A percentile compares a stretch with the other conserved stretches of the same genome.
Evolutionary conservation across 2,329 filamentous ascomycete genomes (phyloP).

Genomic region (Aureobasidium sp.): DNA sequence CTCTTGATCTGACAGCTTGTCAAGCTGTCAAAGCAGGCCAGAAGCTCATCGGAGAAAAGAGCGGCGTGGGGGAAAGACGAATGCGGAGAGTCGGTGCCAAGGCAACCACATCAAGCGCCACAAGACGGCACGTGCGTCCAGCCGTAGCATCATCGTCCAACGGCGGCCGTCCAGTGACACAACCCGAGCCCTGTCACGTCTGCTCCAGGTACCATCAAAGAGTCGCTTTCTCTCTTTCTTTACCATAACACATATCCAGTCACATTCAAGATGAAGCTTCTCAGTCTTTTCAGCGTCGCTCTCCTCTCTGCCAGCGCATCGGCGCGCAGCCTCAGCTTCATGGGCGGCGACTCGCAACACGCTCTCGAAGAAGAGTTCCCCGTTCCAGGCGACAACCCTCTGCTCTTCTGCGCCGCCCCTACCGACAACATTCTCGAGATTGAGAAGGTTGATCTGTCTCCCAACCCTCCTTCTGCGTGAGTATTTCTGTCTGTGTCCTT

Average conservation of each 20-base stretch:
- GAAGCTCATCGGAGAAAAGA: background rate
- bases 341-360: constrained; percentile 16
- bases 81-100: constrained; percentile 6
- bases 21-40: background rate
- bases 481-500: background rate
- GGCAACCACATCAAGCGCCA: background rate
- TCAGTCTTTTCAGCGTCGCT: constrained; percentile 19
- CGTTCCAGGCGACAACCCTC: constrained; percentile 77
- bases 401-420: constrained; percentile 68
- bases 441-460: constrained; percentile 66
- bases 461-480: constrained; percentile 83
- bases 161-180: background rate
- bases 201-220: no score
- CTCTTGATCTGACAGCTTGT: background rate
- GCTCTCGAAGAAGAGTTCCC: constrained; percentile 42
- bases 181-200: background rate
- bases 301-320: constrained; percentile 22
- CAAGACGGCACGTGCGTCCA: background rate
- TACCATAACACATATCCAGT: background rate
- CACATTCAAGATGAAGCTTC: constrained; percentile 23
- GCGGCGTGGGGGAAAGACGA: background rate
- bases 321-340: constrained; percentile 19
- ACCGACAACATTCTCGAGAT: constrained; percentile 64
- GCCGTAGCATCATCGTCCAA: background rate
- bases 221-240: background rate